Base-by-base conservation (phyloP, 1,139 yeast genomes). In the Debaryomyces psychrophilus region DNA sequence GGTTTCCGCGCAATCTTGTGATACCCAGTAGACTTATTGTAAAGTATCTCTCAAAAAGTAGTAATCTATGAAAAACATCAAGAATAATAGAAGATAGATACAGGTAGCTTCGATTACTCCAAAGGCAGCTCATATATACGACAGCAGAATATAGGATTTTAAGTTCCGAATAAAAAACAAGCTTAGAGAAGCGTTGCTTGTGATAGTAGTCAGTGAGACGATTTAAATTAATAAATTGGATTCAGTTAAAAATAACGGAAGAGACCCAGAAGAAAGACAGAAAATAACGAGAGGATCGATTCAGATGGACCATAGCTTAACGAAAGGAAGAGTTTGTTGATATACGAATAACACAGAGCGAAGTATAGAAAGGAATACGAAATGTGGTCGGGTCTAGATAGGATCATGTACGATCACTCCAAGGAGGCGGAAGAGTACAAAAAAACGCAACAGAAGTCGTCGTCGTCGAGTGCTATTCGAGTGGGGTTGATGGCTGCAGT, bases 401-500 rank as follows among this genome's bases (percentile, higher is more conserved):
- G 58, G 43, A 51, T 73, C 45, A 62, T 73, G 47, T 68, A 69
- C 52, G 75, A 71, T 50, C 62, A 62, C 45, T 64, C 73, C 65
- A 37, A 29, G 41, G 74, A 70, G 50, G 76, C 69, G 49, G 77
- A 72, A 45, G 62, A 71, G 52, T 64, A 69, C 56, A 59, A 64
- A 28, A 69, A 69, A 52, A 63, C 72, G 60, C 71, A 76, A 47
- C 75, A 71, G 59, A 69, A 75, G 49, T 79, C 81, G 49, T 79
- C 86, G 1, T 76, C 83, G 4, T 66, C 71, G 42, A 81, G 85
- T 69, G 88, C 90, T 11, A 63, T 85, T 37, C 67, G 77, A 12
- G 90, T 87, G 5, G 93, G 93, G 48, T 59, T 82, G 28, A 83
- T 86, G 47, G 90, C 92, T 7, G 93, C 95, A 15, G 77, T 85